Percentiles rank a stretch among this genome's conserved stretches.
Evolutionary conservation across 768 basidiomycete genomes (phyloP).

Genomic region (Chalciporus sphaerocephalus): DNA sequence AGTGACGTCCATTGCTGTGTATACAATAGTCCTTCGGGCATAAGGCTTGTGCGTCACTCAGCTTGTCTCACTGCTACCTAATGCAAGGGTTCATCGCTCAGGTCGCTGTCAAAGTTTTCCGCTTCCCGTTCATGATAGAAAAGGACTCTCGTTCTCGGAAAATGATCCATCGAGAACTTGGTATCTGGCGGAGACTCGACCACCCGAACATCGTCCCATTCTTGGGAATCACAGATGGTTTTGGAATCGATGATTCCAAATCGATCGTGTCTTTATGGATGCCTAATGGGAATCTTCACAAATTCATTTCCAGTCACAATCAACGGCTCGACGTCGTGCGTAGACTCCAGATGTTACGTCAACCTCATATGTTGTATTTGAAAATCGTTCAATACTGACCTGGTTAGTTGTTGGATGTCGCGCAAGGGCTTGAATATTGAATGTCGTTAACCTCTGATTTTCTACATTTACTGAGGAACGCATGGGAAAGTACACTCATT

Average conservation of each 20-base stretch:
- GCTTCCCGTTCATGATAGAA: not conserved
- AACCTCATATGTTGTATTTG: not conserved
- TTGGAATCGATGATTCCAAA: conserved; percentile 16
- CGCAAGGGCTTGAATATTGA: conserved; percentile 3
- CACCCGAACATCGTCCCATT: conserved; percentile 22
- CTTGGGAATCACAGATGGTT: conserved; percentile 18
- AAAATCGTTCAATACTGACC: not conserved
- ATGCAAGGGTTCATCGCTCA: too few species aligned
- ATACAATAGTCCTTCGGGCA: not conserved
- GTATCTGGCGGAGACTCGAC: conserved; percentile 18
- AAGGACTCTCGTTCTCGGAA: not conserved
- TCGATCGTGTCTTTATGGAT: conserved; percentile 29
- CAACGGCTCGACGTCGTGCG: not conserved
- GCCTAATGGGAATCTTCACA: conserved; percentile 20
- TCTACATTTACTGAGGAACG: not conserved
- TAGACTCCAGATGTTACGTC: conserved; percentile 9
- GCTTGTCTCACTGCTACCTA: not conserved
- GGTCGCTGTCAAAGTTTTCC: too few species aligned
- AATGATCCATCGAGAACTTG: conserved; percentile 6
- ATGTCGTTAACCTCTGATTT: not conserved
- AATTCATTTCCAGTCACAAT: conserved; percentile 13
- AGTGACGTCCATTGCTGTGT: conserved; percentile 6
- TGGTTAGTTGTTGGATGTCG: conserved; percentile 5
- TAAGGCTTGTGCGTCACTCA: too few species aligned
- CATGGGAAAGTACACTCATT: conserved; percentile 3